A percentile compares a stretch with the other conserved stretches of the same genome.
Conservation (phyloP, 768 basidiomycete genomes). For the Phaeotremella fagi region DNA sequence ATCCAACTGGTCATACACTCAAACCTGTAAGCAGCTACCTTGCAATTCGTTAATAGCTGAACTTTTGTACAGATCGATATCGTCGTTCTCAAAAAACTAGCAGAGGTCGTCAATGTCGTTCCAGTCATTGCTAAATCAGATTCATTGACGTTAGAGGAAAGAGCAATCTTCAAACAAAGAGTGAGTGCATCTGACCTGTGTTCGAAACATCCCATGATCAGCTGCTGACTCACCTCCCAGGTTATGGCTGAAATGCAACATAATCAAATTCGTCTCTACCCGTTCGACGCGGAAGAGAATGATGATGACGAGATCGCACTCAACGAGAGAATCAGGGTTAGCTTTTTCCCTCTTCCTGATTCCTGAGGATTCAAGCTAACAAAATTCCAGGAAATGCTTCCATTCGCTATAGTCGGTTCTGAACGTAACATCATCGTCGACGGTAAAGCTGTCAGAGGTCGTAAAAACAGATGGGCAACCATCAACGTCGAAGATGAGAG, state of each 20-base stretch:
- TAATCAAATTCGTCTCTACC: conserved; percentile 91
- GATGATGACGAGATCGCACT: conserved; percentile 87
- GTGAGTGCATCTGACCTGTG: conserved; percentile 54
- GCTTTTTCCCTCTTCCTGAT: conserved; percentile 30
- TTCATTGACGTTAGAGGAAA: conserved; percentile 86
- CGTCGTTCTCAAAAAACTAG: conserved; percentile 97
- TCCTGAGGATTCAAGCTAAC: neutral
- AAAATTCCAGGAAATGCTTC: conserved; percentile 72
- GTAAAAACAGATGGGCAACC: conserved; percentile 97
- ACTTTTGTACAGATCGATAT: conserved; percentile 64
- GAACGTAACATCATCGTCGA: conserved; percentile 93
- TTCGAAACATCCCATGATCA: too few species aligned
- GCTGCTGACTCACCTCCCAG: conserved; percentile 52
- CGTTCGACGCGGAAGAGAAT: conserved; percentile 92
- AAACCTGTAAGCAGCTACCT: conserved; percentile 56
- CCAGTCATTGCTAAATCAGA: conserved; percentile 99
- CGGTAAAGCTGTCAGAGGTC: conserved; percentile 87
- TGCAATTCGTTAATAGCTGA: neutral
- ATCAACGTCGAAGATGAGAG: conserved; percentile 94
- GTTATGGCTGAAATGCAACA: conserved; percentile 88
- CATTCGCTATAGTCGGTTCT: conserved; percentile 96
- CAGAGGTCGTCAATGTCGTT: conserved; percentile 97
- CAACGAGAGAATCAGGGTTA: conserved; percentile 82
- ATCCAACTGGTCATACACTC: conserved; percentile 94
- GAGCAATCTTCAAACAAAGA: conserved; percentile 87